Conservation (phyloP, 1,284 basidiomycete species). For the Fomitopsis palustris region DNA sequence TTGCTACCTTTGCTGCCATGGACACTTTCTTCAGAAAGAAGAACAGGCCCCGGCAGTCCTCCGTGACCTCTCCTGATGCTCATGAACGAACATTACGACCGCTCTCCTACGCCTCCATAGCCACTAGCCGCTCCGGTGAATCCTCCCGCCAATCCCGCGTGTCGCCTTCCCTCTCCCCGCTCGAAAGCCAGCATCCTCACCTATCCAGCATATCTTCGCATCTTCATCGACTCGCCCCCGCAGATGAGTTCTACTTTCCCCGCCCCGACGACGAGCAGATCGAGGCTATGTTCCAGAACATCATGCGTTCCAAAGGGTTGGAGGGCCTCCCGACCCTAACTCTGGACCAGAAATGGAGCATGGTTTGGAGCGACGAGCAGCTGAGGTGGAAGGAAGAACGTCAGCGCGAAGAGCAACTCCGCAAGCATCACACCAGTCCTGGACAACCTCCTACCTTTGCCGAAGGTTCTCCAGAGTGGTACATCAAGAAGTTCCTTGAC, state of each 20-base stretch:
- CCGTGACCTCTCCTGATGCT: conserved; percentile 40
- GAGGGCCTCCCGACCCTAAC: conserved; percentile 56
- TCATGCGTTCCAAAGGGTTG: conserved; percentile 67
- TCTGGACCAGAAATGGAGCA: conserved; percentile 89
- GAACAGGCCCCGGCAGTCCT: conserved; percentile 45
- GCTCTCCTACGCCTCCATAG: conserved; percentile 27
- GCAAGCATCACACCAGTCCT: conserved; percentile 49
- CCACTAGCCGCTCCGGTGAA: conserved; percentile 56
- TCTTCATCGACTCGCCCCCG: conserved; percentile 44
- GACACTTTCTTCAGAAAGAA: conserved; percentile 55
- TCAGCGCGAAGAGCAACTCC: conserved; percentile 54
- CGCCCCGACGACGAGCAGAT: conserved; percentile 77
- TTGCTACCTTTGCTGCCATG: conserved; percentile 31
- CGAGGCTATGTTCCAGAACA: conserved; percentile 72
- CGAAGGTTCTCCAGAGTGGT: conserved; percentile 81
- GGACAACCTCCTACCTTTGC: conserved; percentile 49
- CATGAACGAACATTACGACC: conserved; percentile 48
- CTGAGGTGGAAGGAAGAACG: conserved; percentile 76
- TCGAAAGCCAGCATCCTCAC: conserved; percentile 46
- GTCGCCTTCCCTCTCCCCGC: conserved; percentile 50
- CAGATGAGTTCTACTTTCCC: conserved; percentile 69
- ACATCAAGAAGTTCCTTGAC: conserved; percentile 87
- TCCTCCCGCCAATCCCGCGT: conserved; percentile 58
- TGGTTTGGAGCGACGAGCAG: conserved; percentile 85
- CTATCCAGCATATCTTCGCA: conserved; percentile 51